These are phyloP conservation scores for Hypoxylon trugodes DNA, from an alignment of 495 filamentous ascomycete species.

Conservation along the genomic window DNA sequence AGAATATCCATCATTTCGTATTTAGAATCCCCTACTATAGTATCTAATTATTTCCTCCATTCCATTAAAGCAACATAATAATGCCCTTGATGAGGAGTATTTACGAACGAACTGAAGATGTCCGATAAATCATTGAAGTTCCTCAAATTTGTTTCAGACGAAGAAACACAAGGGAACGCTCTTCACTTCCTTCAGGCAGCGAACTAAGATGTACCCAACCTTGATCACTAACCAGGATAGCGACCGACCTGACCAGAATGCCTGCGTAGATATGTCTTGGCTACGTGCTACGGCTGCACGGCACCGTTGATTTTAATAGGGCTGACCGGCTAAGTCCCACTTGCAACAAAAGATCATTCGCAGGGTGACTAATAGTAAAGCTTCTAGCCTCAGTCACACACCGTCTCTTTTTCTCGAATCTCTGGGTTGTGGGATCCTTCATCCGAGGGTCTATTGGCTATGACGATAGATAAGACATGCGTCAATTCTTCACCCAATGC, in stretches of 20 bases:
- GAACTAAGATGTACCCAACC: slow-evolving; percentile 17
- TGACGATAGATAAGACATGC: slow-evolving; percentile 22
- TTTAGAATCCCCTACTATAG: too few relatives aligned
- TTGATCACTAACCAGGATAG: slow-evolving; percentile 14
- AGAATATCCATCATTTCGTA: slow-evolving; percentile 17
- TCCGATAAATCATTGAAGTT: neutral
- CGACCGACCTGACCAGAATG: slow-evolving; percentile 24
- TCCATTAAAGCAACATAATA: neutral
- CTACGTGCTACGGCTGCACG: slow-evolving; percentile 34
- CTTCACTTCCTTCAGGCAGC: slow-evolving; percentile 22
- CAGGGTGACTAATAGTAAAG: slow-evolving; percentile 36
- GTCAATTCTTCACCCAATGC: slow-evolving; percentile 26
- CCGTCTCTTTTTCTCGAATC: slow-evolving; percentile 29
- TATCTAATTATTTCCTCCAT: too few relatives aligned
- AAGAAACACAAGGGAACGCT: neutral
- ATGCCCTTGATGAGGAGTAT: neutral
- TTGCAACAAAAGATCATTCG: slow-evolving; percentile 28
- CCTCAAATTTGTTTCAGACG: slow-evolving; percentile 8
- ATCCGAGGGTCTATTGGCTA: slow-evolving; percentile 21
- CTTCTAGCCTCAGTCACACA: slow-evolving; percentile 32
- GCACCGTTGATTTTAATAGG: slow-evolving; percentile 36
- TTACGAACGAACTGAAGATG: too few relatives aligned
- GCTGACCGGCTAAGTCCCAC: slow-evolving; percentile 31
- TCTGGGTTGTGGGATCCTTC: slow-evolving; percentile 17
- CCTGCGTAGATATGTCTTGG: slow-evolving; percentile 25